Base-by-base conservation (phyloP, 2,329 filamentous ascomycete genomes). In the Leptographium galeiforme region DNA sequence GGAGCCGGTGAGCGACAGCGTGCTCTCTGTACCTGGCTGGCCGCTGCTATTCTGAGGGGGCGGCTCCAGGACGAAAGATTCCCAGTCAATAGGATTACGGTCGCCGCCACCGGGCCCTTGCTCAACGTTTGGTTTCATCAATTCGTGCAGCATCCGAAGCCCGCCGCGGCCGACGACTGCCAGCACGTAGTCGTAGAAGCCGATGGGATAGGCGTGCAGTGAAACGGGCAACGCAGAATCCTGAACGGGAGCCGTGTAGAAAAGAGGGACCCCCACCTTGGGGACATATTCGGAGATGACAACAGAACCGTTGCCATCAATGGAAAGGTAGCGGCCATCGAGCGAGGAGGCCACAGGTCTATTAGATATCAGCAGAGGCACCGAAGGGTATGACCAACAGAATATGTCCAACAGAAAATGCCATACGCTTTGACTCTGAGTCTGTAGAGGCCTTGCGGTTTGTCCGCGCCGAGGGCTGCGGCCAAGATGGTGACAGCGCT, bases 121-220 rank as follows among this genome's bases (percentile, higher is more conserved):
- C 16, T 59, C 49, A 1, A 55, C 55, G 25, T 55, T 58, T 7
- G 69, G 67, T 57, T 66, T 65, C 19, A 57, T 58, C 53, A 70
- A 62, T 56, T 67, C 63, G 25, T 62, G 57, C 13, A 72, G 59
- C 48, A 61, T 60, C 57, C 63, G 60, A 45, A 70, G 58, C 0
- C 61, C 63, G 40, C 19, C 32, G 6, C 55, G 52, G 48, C 69
- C 69, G n/a, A 67, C 57, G 34, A 72, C 63, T 19, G 63, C 68
- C 39, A 72, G 63, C 4, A 63, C 62, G 55, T 67, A 64, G 61
- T 68, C 66, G 43, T 66, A 61, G 45, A 64, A 62, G 60, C 64
- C 63, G 40, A 65, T 55, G 16, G 69, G 68, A 53, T 63, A 68
- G 10, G 62, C 66, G 63, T 68, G 69, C 47, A 72, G 65, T 57